Base-by-base conservation (phyloP, 805 yeast genomes). In the Saitoella complicata region DNA sequence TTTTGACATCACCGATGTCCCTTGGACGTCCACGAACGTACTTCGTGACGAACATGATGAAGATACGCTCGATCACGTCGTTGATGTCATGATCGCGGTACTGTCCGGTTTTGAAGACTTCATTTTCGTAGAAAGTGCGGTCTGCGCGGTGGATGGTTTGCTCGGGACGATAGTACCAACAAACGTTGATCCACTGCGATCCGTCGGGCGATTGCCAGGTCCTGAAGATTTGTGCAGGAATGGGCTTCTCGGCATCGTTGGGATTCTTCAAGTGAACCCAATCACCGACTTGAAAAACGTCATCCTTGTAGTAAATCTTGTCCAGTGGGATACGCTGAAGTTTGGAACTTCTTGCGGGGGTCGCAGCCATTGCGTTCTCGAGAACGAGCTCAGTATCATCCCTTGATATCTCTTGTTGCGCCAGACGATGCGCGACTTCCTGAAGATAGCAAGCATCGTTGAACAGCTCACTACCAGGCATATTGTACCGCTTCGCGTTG, bases 131-230 rank as follows among this genome's bases (percentile, higher is more conserved):
- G 60, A 91, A 91, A 45, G 86, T 64, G 56, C 95, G 70, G 63
- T 91, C 97, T 39, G 71, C 80, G 54, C 93, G 73, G 62, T 91
- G 98, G 39, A 91, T 94, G 0, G 98, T 91, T 69, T 93, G 96
- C 60, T 91, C 97, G 1, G 98, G 95, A 53, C 97, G 76, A 57
- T 84, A 80, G 63, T 88, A 91, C 98, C 97, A 91, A 67, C 97
- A 91, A 37, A 84, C 94, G 59, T 91, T 88, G 57, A 87, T 73
- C 76, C 87, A 87, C 49, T 79, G 73, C 55, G 78, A 77, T 45
- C 87, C 93, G 51, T 86, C 93, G 12, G 69, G 66, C 5, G 71
- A 67, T 48, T 78, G 75, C 98, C 98, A 91, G 49, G 91, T 73
- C 55, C 95, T 73, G 66, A 88, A 91, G 31, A 91, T 74, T 62